Evolutionary conservation across 305 asterid species (phyloP), one percentile per base, ranked within the genome.

Genomic region (Fraxinus dipetala): DNA sequence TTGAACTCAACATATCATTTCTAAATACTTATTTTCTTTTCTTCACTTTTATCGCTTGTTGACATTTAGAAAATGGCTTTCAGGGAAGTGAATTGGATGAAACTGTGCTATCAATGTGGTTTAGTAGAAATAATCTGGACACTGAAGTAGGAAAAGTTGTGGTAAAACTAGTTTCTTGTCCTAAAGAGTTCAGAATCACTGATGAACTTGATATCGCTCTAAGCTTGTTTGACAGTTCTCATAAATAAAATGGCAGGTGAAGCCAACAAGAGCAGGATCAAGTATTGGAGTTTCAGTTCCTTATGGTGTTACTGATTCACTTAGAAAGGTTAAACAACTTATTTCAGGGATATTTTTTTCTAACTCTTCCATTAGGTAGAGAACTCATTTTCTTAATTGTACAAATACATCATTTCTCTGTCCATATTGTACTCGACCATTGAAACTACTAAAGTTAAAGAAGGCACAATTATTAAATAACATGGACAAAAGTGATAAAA

Each of bases 271-370:
- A 82, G 97, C 97, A 78, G 98, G 98, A 85, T 94, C 98, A 51
- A 94, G 98, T 85, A 93, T 94, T 48, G 97, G 98, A 85, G 97
- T 94, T 81, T 84, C 91, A 72, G 98, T 94, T 89, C 97, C 97
- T 83, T 93, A 94, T 75, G 98, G 98, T 75, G 92, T 93, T 84
- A 35, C 95, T 70, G 97, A 94, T 85, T 81, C 98, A 84, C 89
- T 93, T 20, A 26, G 65, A 79, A 94, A 92, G 84, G 97, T 94
- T 83, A 87, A 88, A 73, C 79, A 88, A 65, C 86, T 94, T 81
- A 88, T 94, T 79, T 87, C 97, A 63, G 98, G 91, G 91, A 97
- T 90, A 80, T 43, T n/a, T 59, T 75, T 67, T 65, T 72, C 63
- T 65, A n/a, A 79, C 70, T 65, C 56, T 77, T 83, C 83, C 81